Conservation (phyloP, 1,284 basidiomycete species). For the Gastroboletus turbinatus region DNA sequence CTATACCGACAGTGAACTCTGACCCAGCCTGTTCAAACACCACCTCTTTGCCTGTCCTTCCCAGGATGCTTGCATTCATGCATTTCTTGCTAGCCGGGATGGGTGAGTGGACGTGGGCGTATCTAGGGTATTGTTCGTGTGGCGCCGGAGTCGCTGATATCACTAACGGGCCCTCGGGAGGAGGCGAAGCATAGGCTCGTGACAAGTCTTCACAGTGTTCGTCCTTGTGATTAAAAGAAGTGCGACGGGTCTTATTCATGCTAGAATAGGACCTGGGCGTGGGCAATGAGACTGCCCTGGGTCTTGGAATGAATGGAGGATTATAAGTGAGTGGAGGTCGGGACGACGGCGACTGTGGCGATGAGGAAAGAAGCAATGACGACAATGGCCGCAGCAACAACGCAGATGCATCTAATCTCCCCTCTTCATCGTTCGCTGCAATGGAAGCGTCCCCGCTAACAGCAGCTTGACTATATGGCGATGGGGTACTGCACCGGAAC, state of each 20-base stretch:
- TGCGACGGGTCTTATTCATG: conserved; percentile 12
- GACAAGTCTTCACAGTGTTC: conserved; percentile 30
- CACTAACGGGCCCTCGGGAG: conserved; percentile 31
- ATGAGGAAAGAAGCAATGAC: conserved; percentile 13
- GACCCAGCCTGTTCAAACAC: conserved; percentile 32
- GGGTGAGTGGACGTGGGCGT: conserved; percentile 26
- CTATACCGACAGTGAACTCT: conserved; percentile 32
- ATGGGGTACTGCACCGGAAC: conserved; percentile 25
- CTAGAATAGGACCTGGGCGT: not conserved
- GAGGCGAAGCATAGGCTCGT: conserved; percentile 30
- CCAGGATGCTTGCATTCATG: conserved; percentile 12
- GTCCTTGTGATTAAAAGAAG: conserved; percentile 13
- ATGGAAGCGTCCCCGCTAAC: not conserved
- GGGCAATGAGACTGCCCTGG: conserved; percentile 28
- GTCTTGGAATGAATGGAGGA: conserved; percentile 19
- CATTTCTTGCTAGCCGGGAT: conserved; percentile 14
- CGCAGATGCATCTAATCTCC: conserved; percentile 24
- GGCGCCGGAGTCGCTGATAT: conserved; percentile 18
- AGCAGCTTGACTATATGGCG: conserved; percentile 24
- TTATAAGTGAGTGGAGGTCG: conserved; percentile 11
- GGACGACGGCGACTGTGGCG: not conserved
- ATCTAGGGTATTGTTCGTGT: conserved; percentile 26
- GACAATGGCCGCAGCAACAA: conserved; percentile 32
- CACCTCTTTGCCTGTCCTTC: conserved; percentile 20
- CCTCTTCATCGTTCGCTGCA: not conserved